These are phyloP conservation scores for Apophysomyces ossiformis DNA, from an alignment of 371 early-diverging fungal genomes.

Conservation along the genomic window DNA sequence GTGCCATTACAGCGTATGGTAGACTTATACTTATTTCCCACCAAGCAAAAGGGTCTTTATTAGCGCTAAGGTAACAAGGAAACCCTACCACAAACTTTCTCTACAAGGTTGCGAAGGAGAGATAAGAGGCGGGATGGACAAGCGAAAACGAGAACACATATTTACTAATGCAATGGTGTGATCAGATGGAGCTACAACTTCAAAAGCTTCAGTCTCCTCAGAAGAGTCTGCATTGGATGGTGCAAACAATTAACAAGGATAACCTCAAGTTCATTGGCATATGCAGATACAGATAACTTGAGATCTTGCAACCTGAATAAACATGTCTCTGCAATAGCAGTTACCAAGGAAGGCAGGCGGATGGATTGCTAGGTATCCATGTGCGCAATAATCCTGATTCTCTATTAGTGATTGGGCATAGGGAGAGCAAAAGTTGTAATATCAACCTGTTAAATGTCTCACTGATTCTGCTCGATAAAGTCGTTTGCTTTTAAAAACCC, in stretches of 20 bases:
- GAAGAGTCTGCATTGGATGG: neutral
- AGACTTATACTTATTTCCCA: neutral
- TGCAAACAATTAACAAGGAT: neutral
- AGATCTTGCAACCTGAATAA: neutral
- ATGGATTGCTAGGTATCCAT: neutral
- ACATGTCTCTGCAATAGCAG: neutral
- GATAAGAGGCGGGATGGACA: neutral
- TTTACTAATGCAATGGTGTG: neutral
- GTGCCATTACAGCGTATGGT: neutral
- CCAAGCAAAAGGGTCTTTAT: constrained; percentile 3
- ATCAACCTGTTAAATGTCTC: neutral
- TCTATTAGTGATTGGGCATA: no score
- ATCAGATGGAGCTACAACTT: neutral
- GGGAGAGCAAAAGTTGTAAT: neutral
- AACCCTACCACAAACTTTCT: neutral
- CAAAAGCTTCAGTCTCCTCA: neutral
- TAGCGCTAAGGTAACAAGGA: neutral
- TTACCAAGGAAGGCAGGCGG: neutral
- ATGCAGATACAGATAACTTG: neutral
- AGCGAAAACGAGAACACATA: neutral
- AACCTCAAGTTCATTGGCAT: neutral
- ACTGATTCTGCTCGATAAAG: neutral
- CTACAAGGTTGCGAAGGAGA: neutral
- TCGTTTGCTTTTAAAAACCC: neutral
- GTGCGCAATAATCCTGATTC: no score